These are phyloP conservation scores for Pisolithus thermaeus DNA, from an alignment of 1,284 basidiomycete species.

Conservation along the genomic window DNA sequence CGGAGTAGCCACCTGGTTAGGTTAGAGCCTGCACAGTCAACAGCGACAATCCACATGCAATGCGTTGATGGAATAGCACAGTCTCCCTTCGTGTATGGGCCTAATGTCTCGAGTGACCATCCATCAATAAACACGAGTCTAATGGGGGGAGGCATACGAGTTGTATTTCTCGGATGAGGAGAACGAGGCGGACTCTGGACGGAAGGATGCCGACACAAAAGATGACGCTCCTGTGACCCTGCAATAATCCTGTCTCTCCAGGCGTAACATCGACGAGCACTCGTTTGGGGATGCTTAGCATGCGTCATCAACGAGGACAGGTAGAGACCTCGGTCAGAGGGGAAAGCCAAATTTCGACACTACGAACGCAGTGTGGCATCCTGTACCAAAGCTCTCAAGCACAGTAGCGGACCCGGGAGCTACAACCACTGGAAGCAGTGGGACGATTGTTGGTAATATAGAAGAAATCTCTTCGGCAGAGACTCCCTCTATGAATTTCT, in stretches of 20 bases:
- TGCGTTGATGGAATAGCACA: conserved; percentile 93
- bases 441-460: conserved; percentile 64
- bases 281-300: conserved; percentile 37
- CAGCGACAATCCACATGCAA: conserved; percentile 82
- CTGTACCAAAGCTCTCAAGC: conserved; percentile 80
- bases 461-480: conserved; percentile 88
- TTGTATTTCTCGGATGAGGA: conserved; percentile 75
- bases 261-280: conserved; percentile 27
- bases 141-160: conserved; percentile 63
- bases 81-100: conserved; percentile 94
- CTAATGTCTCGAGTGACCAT: conserved; percentile 95
- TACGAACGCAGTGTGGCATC: conserved; percentile 64
- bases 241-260: conserved; percentile 23
- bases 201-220: conserved; percentile 78
- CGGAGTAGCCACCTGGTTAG: conserved; percentile 40
- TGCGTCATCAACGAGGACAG: conserved; percentile 74
- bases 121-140: conserved; percentile 88
- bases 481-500: conserved; percentile 91
- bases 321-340: conserved; percentile 87
- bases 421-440: conserved; percentile 73
- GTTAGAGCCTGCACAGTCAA: conserved; percentile 87
- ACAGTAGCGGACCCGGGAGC: conserved; percentile 65
- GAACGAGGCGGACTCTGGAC: conserved; percentile 50
- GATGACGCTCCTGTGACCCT: conserved; percentile 47
- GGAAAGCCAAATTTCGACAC: conserved; percentile 80